These are phyloP conservation scores for Pichia sp. DNA, from an alignment of 1,139 yeast genomes.

Conservation along the genomic window DNA sequence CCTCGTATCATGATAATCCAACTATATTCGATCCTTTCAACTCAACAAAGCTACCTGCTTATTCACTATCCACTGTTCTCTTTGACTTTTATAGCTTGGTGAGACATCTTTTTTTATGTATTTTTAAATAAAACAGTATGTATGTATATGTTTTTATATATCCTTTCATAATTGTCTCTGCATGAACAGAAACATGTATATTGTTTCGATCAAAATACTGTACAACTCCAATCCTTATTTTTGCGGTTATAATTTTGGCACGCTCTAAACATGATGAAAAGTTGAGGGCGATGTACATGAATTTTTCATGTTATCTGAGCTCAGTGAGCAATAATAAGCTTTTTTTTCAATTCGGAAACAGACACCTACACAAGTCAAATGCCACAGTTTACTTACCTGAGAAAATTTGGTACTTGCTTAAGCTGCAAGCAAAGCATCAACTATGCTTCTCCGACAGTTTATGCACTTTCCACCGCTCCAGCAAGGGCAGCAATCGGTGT, in stretches of 20 bases:
- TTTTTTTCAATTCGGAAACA: neutral
- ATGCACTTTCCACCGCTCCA: slow-evolving; percentile 82
- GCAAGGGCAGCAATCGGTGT: slow-evolving; percentile 86
- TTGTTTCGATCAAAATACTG: too few species aligned
- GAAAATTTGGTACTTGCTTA: neutral
- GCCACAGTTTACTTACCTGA: neutral
- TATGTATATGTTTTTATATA: neutral
- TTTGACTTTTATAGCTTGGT: neutral
- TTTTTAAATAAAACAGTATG: neutral
- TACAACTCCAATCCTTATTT: neutral
- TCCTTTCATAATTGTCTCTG: neutral
- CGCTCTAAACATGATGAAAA: neutral
- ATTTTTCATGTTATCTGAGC: neutral
- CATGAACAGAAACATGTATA: neutral
- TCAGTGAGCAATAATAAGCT: neutral
- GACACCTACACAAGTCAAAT: neutral
- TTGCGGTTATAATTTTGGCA: too few species aligned
- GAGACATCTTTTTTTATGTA: neutral
- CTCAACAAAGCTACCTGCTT: neutral
- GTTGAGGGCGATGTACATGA: neutral
- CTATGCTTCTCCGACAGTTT: slow-evolving; percentile 49
- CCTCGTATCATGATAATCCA: neutral
- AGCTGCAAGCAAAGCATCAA: neutral
- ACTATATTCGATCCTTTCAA: neutral
- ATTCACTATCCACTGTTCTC: neutral